phyloP scores from a whole-genome alignment of 2,329 filamentous ascomycete genomes.

The Westerdykella ornata region DNA sequence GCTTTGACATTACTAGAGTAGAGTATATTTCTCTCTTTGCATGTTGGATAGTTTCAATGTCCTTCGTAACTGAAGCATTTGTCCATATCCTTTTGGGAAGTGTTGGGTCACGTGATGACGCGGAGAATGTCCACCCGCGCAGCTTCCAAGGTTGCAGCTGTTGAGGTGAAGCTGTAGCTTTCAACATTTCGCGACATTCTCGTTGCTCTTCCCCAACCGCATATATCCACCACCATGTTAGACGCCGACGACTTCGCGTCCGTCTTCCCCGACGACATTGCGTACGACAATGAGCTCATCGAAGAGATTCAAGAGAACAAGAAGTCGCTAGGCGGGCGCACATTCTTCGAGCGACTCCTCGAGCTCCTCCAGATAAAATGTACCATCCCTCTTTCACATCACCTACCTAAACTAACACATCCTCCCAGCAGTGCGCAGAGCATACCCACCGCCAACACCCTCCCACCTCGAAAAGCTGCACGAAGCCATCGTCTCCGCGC shows the following conservation, averaged over 20 bases:
- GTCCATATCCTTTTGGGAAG: no score
- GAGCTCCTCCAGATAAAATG: slow-evolving; percentile 65
- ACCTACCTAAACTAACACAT: slow-evolving; percentile 3
- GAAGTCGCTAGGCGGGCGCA: slow-evolving; percentile 59
- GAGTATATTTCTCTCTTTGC: no score
- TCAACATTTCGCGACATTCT: no score
- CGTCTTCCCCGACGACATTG: slow-evolving; percentile 49
- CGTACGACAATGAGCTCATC: slow-evolving; percentile 22
- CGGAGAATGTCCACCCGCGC: no score
- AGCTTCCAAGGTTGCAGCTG: no score
- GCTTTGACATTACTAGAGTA: no score
- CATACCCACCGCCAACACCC: slow-evolving; percentile 69
- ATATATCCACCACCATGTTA: slow-evolving; percentile 43
- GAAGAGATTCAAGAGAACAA: slow-evolving; percentile 61
- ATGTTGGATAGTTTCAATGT: no score
- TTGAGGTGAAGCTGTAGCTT: no score
- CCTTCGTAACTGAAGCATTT: no score
- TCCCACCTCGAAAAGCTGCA: slow-evolving; percentile 63
- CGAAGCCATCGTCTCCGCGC: slow-evolving; percentile 58
- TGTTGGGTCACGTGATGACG: no score
- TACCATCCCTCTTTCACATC: slow-evolving; percentile 31
- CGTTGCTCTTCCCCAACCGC: background rate
- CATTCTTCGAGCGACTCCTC: slow-evolving; percentile 76
- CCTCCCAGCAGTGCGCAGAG: slow-evolving; percentile 46
- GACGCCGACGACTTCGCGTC: slow-evolving; percentile 61